These are phyloP conservation scores for Spinacia oleracea DNA, from an alignment of 179 eudicot species.

Conservation along the genomic window DNA sequence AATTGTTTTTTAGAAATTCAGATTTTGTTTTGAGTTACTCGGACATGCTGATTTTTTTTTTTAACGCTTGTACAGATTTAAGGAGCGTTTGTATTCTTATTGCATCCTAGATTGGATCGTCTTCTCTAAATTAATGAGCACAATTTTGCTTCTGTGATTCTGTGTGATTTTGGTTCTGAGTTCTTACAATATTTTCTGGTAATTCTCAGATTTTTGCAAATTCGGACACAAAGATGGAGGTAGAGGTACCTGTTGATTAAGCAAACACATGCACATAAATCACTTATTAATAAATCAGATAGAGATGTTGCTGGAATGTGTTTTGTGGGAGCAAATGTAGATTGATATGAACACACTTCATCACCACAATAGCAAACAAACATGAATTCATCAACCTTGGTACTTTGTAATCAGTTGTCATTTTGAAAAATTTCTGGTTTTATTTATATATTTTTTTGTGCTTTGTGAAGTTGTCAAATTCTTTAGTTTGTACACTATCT, in stretches of 20 bases:
- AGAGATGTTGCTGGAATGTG: conserved; percentile 8
- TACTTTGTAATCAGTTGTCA: background rate
- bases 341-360: background rate
- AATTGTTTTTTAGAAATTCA: background rate
- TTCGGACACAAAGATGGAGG: conserved; percentile 80
- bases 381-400: background rate
- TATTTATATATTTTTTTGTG: background rate
- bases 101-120: background rate
- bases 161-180: background rate
- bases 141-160: background rate
- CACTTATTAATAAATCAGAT: background rate
- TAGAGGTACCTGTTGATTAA: conserved; percentile 83
- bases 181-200: conserved; percentile 3
- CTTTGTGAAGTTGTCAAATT: background rate
- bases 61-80: background rate
- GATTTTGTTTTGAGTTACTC: background rate
- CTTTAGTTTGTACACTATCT: background rate
- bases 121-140: background rate
- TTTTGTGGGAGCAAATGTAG: background rate
- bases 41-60: background rate
- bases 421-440: background rate
- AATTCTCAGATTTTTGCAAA: conserved; percentile 63
- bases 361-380: background rate
- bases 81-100: background rate
- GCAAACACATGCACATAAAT: background rate